Conservation (phyloP, 225 moss, liverwort and hornwort genomes). For the Straminergon stramineum region DNA sequence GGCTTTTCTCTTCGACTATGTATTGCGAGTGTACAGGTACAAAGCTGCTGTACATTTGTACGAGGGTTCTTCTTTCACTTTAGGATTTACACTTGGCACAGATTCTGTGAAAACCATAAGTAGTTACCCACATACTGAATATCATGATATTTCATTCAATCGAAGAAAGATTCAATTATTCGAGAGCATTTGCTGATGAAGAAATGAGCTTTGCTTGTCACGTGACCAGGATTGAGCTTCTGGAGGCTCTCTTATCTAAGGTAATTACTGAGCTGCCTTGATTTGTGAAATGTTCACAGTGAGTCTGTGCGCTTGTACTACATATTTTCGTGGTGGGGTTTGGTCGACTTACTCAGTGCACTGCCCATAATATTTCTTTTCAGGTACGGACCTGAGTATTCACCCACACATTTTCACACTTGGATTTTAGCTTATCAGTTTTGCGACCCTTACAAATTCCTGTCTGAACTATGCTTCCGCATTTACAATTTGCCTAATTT, state of each 20-base stretch:
- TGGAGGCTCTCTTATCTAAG: background rate
- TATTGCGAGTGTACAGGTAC: conserved; percentile 75
- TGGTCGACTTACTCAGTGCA: conserved; percentile 59
- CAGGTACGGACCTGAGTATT: conserved; percentile 27
- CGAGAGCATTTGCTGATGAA: conserved; percentile 1
- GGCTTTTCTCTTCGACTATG: conserved; percentile 62
- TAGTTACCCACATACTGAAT: background rate
- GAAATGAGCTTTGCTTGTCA: background rate
- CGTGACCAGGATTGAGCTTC: background rate
- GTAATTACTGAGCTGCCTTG: conserved; percentile 1
- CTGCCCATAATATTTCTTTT: conserved; percentile 70
- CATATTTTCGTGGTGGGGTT: conserved; percentile 71
- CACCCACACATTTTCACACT: background rate
- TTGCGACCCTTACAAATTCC: background rate
- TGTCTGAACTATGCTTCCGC: background rate
- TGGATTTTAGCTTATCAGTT: background rate
- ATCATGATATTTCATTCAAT: background rate
- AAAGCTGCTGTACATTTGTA: background rate
- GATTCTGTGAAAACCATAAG: background rate
- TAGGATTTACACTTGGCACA: background rate
- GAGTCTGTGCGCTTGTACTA: conserved; percentile 71
- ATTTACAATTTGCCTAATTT: background rate
- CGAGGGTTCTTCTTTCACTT: background rate
- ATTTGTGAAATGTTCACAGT: conserved; percentile 38
- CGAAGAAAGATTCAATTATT: background rate